Evolutionary conservation across 2,329 filamentous ascomycete genomes (phyloP).

Genomic region (Berkeleyomyces basicola): DNA sequence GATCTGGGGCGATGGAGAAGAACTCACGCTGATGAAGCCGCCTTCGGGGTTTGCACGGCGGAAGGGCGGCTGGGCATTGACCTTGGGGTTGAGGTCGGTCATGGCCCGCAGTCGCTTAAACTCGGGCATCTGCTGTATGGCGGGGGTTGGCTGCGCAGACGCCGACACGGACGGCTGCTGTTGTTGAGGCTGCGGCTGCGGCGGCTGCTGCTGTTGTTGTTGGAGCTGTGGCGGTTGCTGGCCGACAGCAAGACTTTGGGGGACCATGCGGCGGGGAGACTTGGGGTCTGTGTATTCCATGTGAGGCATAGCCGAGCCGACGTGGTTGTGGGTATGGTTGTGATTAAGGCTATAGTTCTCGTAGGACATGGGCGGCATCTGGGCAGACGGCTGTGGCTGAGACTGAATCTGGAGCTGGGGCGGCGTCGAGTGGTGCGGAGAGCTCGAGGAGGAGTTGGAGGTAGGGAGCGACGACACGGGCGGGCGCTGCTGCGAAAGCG

Average conservation of each 20-base stretch:
- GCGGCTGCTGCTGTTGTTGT: conserved; percentile 18
- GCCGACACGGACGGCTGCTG: neutral
- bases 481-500: conserved; percentile 45
- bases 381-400: conserved; percentile 7
- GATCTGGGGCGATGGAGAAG: neutral
- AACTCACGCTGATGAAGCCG: conserved; percentile 84
- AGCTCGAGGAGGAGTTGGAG: conserved; percentile 22
- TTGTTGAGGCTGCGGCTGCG: conserved; percentile 19
- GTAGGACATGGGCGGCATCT: conserved; percentile 25
- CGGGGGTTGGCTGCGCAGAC: conserved; percentile 18
- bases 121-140: conserved; percentile 62
- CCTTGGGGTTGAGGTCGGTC: conserved; percentile 61
- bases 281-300: conserved; percentile 43
- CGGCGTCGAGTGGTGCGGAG: conserved; percentile 12
- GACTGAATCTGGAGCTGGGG: conserved; percentile 11
- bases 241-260: conserved; percentile 20
- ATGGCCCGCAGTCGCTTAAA: conserved; percentile 63
- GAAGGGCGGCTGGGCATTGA: conserved; percentile 78
- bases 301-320: conserved; percentile 32
- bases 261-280: conserved; percentile 38
- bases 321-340: neutral
- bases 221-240: conserved; percentile 16
- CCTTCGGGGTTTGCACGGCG: conserved; percentile 90
- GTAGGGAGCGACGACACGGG: conserved; percentile 50
- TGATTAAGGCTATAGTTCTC: conserved; percentile 39